Conservation (phyloP, 108 stramenopile genomes). For the Fragilaria crotonensis region DNA sequence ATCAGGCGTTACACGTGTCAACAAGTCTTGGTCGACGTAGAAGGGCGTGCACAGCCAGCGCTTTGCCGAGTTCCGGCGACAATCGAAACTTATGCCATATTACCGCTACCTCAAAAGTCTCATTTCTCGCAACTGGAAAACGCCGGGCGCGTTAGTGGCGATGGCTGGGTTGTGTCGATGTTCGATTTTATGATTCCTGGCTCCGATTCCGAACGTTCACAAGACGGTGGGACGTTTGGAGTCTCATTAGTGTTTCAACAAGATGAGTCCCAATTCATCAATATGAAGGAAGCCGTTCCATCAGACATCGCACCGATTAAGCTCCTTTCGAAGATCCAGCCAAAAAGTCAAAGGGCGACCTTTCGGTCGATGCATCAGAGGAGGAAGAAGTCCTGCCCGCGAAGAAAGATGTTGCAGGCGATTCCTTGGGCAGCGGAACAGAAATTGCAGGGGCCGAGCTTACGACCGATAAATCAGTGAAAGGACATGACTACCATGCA, state of each 20-base stretch:
- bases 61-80: slow-evolving; percentile 42
- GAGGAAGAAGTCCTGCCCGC: not conserved
- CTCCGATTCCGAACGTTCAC: slow-evolving; percentile 28
- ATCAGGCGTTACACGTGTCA: slow-evolving; percentile 54
- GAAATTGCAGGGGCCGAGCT: too few species aligned
- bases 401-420: not conserved
- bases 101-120: not conserved
- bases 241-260: slow-evolving; percentile 61
- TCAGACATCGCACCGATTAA: not conserved
- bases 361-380: too few species aligned
- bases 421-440: too few species aligned
- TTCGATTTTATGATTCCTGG: slow-evolving; percentile 64
- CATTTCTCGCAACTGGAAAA: slow-evolving; percentile 4
- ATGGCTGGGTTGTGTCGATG: slow-evolving; percentile 79
- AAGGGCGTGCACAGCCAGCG: slow-evolving; percentile 6
- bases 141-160: slow-evolving; percentile 18
- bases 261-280: not conserved
- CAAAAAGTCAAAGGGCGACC: too few species aligned
- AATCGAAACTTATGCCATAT: slow-evolving; percentile 64
- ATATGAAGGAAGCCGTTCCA: not conserved
- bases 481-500: too few species aligned
- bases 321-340: too few species aligned
- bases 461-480: too few species aligned
- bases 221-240: slow-evolving; percentile 42
- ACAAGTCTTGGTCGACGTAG: slow-evolving; percentile 16